Percentiles rank a stretch among this genome's conserved stretches.
Conservation (phyloP, 768 basidiomycete genomes). For the Leccinum truebloodii region DNA sequence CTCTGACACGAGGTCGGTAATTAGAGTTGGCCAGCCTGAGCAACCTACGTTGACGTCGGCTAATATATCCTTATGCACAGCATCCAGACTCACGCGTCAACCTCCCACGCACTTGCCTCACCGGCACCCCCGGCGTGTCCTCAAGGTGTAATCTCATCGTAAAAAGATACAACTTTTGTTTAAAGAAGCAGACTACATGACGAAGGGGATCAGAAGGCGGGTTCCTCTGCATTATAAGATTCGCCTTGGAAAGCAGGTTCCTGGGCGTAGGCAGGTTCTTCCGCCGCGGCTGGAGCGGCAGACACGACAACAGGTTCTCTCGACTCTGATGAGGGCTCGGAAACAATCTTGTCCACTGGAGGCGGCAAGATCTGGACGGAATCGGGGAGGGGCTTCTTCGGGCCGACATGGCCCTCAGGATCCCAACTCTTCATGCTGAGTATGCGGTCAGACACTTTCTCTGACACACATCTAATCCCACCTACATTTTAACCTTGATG, state of each 20-base stretch:
- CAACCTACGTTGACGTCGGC: background rate
- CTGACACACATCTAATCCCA: conserved; percentile 3
- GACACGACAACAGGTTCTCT: conserved; percentile 61
- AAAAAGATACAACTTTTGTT: conserved; percentile 16
- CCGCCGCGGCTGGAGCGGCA: conserved; percentile 50
- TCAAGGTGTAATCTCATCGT: conserved; percentile 1
- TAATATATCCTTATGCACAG: no score
- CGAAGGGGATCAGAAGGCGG: conserved; percentile 54
- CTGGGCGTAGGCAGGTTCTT: conserved; percentile 44
- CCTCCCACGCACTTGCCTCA: background rate
- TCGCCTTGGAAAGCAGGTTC: conserved; percentile 43
- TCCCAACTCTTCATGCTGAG: conserved; percentile 95
- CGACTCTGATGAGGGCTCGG: conserved; percentile 89
- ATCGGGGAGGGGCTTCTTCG: conserved; percentile 93
- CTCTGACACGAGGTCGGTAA: background rate
- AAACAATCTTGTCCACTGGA: conserved; percentile 86
- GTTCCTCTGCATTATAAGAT: conserved; percentile 45
- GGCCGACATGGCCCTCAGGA: conserved; percentile 87
- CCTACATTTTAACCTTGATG: conserved; percentile 99
- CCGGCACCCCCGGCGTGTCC: background rate
- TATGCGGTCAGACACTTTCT: conserved; percentile 13
- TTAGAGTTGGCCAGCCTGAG: background rate
- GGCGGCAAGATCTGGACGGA: conserved; percentile 89
- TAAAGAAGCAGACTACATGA: conserved; percentile 19
- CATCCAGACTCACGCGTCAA: no score